These are phyloP conservation scores for Cryptococcus deneoformans DNA, from an alignment of 1,284 basidiomycete species.

Conservation along the genomic window DNA sequence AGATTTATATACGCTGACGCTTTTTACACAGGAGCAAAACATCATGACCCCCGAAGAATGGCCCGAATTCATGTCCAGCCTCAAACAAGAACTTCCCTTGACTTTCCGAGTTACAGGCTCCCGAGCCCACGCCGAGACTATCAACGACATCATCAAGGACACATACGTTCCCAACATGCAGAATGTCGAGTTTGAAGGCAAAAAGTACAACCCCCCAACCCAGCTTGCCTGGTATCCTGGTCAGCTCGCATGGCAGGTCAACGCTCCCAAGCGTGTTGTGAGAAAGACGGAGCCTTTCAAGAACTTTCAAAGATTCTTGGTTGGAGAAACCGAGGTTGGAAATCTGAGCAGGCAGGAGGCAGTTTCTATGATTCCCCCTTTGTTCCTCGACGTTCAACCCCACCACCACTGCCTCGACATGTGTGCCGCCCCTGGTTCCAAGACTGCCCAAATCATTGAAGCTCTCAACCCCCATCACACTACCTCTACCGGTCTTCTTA, in stretches of 20 bases:
- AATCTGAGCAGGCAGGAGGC: conserved; percentile 97
- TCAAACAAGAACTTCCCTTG: conserved; percentile 78
- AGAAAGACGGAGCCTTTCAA: conserved; percentile 93
- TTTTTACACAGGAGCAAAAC: neutral
- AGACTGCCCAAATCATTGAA: conserved; percentile 55
- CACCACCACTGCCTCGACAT: conserved; percentile 91
- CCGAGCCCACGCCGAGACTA: conserved; percentile 66
- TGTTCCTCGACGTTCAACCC: conserved; percentile 91
- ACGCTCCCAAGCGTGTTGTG: conserved; percentile 84
- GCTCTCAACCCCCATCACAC: conserved; percentile 49
- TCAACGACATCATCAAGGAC: conserved; percentile 70
- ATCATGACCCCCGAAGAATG: conserved; percentile 50
- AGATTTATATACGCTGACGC: neutral
- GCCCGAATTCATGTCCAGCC: conserved; percentile 65
- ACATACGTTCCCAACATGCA: conserved; percentile 75
- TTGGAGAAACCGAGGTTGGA: conserved; percentile 97
- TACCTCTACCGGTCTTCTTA: conserved; percentile 43
- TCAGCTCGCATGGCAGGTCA: conserved; percentile 92
- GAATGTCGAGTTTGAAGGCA: conserved; percentile 72
- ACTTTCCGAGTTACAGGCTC: conserved; percentile 92
- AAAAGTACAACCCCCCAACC: conserved; percentile 64
- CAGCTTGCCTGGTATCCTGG: conserved; percentile 93
- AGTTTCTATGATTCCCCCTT: conserved; percentile 96
- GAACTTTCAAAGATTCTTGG: conserved; percentile 93
- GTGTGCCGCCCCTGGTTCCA: conserved; percentile 99